Percentiles rank a stretch among this genome's conserved stretches.
phyloP scores from a whole-genome alignment of 1,139 yeast species.

The Petasospora rhodanensis region DNA sequence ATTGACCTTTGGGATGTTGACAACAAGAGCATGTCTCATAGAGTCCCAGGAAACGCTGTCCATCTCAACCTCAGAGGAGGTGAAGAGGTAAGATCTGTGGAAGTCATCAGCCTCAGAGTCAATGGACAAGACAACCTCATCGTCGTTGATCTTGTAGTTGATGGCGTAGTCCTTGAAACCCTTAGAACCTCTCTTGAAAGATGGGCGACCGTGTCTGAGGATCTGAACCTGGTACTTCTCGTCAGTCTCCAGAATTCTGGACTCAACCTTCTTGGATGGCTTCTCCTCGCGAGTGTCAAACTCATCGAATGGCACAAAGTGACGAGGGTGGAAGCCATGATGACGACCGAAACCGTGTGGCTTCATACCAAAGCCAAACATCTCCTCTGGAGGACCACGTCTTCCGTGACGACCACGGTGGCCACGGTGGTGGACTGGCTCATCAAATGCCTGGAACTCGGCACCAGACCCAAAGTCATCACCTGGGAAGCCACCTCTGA shows the following conservation, averaged over 20 bases:
- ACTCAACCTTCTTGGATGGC: not conserved
- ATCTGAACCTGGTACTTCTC: conserved; percentile 5
- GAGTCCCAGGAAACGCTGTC: conserved; percentile 8
- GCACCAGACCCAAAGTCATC: too few species aligned
- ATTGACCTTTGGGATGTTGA: conserved; percentile 9
- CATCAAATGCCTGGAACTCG: too few species aligned
- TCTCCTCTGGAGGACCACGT: too few species aligned
- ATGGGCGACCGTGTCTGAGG: conserved; percentile 4
- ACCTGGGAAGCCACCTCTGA: too few species aligned
- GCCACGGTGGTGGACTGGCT: not conserved
- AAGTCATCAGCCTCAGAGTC: conserved; percentile 11
- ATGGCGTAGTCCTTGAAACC: conserved; percentile 7
- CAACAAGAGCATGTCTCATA: conserved; percentile 3
- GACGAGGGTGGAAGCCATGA: conserved; percentile 1
- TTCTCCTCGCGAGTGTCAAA: not conserved
- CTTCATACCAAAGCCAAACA: not conserved
- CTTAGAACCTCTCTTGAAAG: too few species aligned
- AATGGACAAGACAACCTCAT: conserved; percentile 4
- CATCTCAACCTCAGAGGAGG: conserved; percentile 4
- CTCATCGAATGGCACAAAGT: not conserved
- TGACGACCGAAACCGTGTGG: conserved; percentile 1
- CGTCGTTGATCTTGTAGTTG: conserved; percentile 2
- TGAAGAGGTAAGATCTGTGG: conserved; percentile 6
- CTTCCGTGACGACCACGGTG: not conserved
- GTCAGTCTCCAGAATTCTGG: not conserved